Conservation (phyloP, 2,329 filamentous ascomycete genomes). For the Cladobotryum protrusum region DNA sequence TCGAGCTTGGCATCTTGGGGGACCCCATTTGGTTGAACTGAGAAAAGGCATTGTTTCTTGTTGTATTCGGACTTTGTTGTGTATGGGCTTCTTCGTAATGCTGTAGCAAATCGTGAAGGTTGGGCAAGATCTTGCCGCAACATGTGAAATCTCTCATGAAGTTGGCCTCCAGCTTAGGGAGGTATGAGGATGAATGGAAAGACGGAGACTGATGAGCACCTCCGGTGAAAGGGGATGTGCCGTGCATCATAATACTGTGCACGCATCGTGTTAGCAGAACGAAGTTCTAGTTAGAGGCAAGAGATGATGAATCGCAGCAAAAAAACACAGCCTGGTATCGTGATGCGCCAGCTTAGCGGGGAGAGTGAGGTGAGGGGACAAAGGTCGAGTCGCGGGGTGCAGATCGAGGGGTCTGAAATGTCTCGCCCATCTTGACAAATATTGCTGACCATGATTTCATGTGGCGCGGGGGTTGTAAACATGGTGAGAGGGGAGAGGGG, state of each 20-base stretch:
- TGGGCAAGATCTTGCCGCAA: constrained; percentile 82
- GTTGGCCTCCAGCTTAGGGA: constrained; percentile 92
- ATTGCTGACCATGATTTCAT: no score
- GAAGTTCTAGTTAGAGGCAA: not conserved
- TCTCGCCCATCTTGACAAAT: not conserved
- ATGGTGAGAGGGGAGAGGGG: no score
- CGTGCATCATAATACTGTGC: constrained; percentile 83
- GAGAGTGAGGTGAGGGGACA: not conserved
- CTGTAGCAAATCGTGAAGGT: constrained; percentile 88
- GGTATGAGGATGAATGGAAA: constrained; percentile 92
- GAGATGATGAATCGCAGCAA: not conserved
- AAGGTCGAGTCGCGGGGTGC: constrained; percentile 4
- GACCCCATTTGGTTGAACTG: constrained; percentile 32
- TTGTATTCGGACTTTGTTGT: constrained; percentile 48
- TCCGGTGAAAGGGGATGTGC: constrained; percentile 76
- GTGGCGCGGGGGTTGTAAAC: no score
- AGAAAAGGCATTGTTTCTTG: constrained; percentile 35
- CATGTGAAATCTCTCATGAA: constrained; percentile 98
- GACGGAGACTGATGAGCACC: constrained; percentile 78
- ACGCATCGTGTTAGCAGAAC: constrained; percentile 17
- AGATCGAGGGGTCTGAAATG: constrained; percentile 5
- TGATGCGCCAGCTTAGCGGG: constrained; percentile 2
- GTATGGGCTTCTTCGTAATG: constrained; percentile 97
- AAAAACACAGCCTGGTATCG: not conserved
- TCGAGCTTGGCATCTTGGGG: constrained; percentile 28